These are phyloP conservation scores for Ogataea chonburiensis DNA, from an alignment of 805 yeast genomes.

Conservation along the genomic window DNA sequence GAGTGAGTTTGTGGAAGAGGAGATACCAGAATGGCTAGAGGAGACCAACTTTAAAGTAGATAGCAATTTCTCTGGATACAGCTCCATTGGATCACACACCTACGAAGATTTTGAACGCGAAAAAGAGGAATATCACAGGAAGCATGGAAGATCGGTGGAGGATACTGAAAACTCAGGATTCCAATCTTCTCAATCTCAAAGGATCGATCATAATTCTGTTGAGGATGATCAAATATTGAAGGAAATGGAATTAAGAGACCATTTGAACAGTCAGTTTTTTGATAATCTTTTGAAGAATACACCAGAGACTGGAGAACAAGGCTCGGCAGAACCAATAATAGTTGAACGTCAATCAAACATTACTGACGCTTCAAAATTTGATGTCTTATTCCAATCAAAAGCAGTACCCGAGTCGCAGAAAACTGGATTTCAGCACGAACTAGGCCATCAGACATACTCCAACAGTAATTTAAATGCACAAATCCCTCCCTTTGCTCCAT, in stretches of 20 bases:
- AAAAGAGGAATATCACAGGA: conserved; percentile 23
- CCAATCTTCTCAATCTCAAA: no score
- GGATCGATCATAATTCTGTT: no score
- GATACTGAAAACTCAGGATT: conserved; percentile 24
- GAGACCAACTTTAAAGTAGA: conserved; percentile 35
- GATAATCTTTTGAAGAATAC: conserved; percentile 14
- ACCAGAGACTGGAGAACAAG: background rate
- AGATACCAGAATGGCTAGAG: conserved; percentile 32
- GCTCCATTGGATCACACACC: conserved; percentile 26
- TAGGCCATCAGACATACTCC: background rate
- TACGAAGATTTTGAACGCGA: conserved; percentile 33
- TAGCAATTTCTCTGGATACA: conserved; percentile 27
- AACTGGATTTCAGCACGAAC: no score
- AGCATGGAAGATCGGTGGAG: conserved; percentile 19
- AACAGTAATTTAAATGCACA: background rate
- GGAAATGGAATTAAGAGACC: conserved; percentile 21
- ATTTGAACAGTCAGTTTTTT: conserved; percentile 26
- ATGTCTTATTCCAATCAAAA: conserved; percentile 18
- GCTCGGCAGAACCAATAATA: background rate
- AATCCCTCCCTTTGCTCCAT: background rate
- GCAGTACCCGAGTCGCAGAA: no score
- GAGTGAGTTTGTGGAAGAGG: conserved; percentile 22
- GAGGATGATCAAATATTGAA: conserved; percentile 22
- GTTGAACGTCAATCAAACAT: conserved; percentile 6
- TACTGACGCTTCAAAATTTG: conserved; percentile 23